A percentile compares a stretch with the other conserved stretches of the same genome.
Evolutionary conservation across 169 alveolate species (phyloP).

Genomic region (Plasmodium billcollinsi): DNA sequence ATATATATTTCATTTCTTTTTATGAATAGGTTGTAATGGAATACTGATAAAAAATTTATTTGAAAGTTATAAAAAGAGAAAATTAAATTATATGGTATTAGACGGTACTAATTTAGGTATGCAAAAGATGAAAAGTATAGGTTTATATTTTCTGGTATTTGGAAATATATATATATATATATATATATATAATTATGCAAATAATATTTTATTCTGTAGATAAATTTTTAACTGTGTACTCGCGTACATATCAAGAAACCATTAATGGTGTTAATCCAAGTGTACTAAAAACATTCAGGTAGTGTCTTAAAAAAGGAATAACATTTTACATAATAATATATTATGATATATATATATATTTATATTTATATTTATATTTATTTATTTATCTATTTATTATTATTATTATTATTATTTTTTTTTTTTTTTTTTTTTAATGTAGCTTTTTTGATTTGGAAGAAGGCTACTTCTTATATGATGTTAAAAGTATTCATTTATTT

Average conservation of each 20-base stretch:
- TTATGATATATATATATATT: neutral
- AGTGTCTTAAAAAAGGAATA: conserved; percentile 1
- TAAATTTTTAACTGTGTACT: conserved; percentile 53
- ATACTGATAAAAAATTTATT: conserved; percentile 50
- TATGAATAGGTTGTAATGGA: conserved; percentile 68
- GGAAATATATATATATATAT: neutral
- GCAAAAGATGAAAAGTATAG: neutral
- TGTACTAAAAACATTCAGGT: conserved; percentile 62
- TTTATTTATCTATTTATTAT: neutral
- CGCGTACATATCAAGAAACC: conserved; percentile 64
- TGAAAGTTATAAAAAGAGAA: conserved; percentile 49
- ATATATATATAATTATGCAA: neutral
- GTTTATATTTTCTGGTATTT: no score
- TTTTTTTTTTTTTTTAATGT: conserved; percentile 1
- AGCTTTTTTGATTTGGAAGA: conserved; percentile 55
- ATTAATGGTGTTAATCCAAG: conserved; percentile 56
- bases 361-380: neutral
- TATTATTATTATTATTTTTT: no score
- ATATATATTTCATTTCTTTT: neutral
- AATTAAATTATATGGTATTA: conserved; percentile 54
- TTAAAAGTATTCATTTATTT: conserved; percentile 48
- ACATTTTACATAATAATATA: neutral
- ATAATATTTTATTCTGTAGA: conserved; percentile 19
- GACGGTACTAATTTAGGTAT: conserved; percentile 77
- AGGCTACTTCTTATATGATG: conserved; percentile 43